phyloP scores from a whole-genome alignment of 1,284 basidiomycete genomes.

The Calocybe gambosa region DNA sequence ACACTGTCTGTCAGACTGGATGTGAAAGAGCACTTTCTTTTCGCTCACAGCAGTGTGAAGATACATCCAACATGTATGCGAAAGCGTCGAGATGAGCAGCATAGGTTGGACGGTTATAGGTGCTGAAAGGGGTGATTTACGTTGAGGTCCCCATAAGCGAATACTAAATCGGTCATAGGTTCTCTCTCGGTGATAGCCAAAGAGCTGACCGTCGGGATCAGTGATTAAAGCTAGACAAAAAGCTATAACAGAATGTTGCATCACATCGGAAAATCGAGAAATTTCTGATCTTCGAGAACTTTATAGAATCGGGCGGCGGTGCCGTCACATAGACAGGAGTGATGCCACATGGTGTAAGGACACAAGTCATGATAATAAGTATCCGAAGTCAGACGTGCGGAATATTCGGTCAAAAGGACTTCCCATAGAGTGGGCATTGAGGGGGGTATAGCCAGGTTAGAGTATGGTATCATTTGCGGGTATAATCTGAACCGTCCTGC shows the following conservation, averaged over 20 bases:
- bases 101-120: neutral
- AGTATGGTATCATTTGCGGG: conserved; percentile 16
- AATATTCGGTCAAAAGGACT: conserved; percentile 5
- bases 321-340: conserved; percentile 22
- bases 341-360: conserved; percentile 8
- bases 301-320: conserved; percentile 21
- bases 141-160: neutral
- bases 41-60: neutral
- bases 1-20: conserved; percentile 1
- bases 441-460: conserved; percentile 29
- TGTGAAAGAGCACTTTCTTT: neutral
- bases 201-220: conserved; percentile 8
- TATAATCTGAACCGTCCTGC: conserved; percentile 13
- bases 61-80: neutral
- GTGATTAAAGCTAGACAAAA: conserved; percentile 10
- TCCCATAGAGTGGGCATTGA: conserved; percentile 17
- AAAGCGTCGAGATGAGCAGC: neutral
- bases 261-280: conserved; percentile 19
- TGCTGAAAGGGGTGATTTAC: neutral
- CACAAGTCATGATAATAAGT: conserved; percentile 1
- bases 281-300: conserved; percentile 27
- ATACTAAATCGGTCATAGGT: neutral
- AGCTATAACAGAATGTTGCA: conserved; percentile 8
- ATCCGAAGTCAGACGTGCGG: conserved; percentile 1
- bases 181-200: conserved; percentile 13